Base-by-base conservation (phyloP, 352 stramenopile genomes). In the Globisporangium spiculum region DNA sequence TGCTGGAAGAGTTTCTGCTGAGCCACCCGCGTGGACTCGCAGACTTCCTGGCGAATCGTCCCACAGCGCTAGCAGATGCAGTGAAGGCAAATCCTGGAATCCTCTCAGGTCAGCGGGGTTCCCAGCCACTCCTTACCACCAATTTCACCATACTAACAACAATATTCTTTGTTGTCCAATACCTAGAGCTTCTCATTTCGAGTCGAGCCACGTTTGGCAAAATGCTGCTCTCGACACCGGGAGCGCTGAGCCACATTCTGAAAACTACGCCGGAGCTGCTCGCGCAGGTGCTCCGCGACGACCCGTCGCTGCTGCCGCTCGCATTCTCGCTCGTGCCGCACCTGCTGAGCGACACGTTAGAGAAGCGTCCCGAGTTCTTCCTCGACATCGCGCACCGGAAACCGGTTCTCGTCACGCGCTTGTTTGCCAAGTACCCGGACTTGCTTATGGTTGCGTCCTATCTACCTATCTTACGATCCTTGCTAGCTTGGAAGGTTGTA, bases 401-500 rank as follows among this genome's bases (percentile, higher is more conserved):
- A 41, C 86, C 86, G 1, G 71, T 66, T 9, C 71, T 93, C 4
- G 71, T 93, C n/a, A 77, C 78, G 9, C 63, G 75, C 14, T 57
- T 93, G 7, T 92, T 93, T 68, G 68, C 78, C 6, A 87, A 85
- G 22, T 78, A 89, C 56, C 86, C 84, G 10, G 86, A 93, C 58
- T 54, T 93, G 12, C 67, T 93, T 32, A 73, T 92, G 60, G 83
- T 91, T 32, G 68, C 18, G 68, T 57, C 2, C 30, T 32, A 8
- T 32, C 30, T 32, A 32, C 4, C 30, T 32, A 32, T 32, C 30
- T 32, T 32, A 32, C 30, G 30, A 32, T 32, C 4, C 4, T 32
- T 32, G 30, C 30, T 32, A 32, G 30, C 30, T 32, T 32, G 30
- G 30, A 32, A 32, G 30, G 30, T 32, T 7, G 30, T 8, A 32